These are phyloP conservation scores for Xylaria curta DNA, from an alignment of 495 filamentous ascomycete species.

Conservation along the genomic window DNA sequence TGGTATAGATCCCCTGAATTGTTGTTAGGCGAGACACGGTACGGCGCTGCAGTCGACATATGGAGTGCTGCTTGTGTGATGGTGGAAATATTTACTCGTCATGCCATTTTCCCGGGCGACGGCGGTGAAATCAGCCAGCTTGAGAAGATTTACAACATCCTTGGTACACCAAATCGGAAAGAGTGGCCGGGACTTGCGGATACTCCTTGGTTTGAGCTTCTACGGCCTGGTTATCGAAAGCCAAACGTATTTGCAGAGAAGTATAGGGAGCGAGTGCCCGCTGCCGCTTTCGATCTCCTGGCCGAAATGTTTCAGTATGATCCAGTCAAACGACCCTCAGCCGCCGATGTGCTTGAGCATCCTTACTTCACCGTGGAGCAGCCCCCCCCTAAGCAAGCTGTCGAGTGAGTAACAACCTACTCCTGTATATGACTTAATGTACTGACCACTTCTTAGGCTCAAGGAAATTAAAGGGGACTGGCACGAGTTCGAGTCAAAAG, in stretches of 20 bases:
- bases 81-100: slow-evolving; percentile 94
- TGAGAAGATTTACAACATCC: slow-evolving; percentile 91
- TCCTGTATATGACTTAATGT: background rate
- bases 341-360: slow-evolving; percentile 85
- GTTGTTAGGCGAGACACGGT: slow-evolving; percentile 90
- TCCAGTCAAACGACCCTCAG: slow-evolving; percentile 81
- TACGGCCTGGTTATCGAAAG: slow-evolving; percentile 75
- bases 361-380: slow-evolving; percentile 88
- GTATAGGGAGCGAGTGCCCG: slow-evolving; percentile 74
- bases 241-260: slow-evolving; percentile 83
- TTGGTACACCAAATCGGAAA: slow-evolving; percentile 82
- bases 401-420: slow-evolving; percentile 70
- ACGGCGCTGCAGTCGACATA: slow-evolving; percentile 93
- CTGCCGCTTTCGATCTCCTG: slow-evolving; percentile 83
- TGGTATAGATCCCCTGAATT: slow-evolving; percentile 97
- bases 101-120: slow-evolving; percentile 95
- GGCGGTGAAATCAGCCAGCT: slow-evolving; percentile 94
- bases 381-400: slow-evolving; percentile 75
- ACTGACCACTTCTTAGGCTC: slow-evolving; percentile 60
- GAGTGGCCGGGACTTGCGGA: slow-evolving; percentile 90
- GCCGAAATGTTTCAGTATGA: slow-evolving; percentile 85
- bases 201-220: slow-evolving; percentile 95
- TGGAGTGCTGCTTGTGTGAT: slow-evolving; percentile 98
- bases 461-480: slow-evolving; percentile 90
- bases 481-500: slow-evolving; percentile 99